phyloP scores from a whole-genome alignment of 192 early-diverging fungal species.

The Podila minutissima region DNA sequence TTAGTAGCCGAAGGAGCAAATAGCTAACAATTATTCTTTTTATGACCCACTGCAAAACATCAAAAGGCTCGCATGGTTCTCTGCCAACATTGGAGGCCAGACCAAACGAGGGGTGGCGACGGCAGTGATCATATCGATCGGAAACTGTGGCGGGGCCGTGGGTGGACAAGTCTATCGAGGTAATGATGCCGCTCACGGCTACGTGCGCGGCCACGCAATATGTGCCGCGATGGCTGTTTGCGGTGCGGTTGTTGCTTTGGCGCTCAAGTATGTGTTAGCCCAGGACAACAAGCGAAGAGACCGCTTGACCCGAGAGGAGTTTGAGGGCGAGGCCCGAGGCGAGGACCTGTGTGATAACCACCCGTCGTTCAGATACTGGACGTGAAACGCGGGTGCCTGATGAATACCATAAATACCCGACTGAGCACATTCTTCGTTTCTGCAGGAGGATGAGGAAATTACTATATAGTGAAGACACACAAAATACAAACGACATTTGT shows the following conservation, averaged over 20 bases:
- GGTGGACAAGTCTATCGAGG: conserved; percentile 73
- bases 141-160: no score
- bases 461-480: no score
- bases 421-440: no score
- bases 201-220: neutral
- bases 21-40: no score
- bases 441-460: no score
- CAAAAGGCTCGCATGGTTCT: conserved; percentile 52
- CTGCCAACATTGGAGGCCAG: conserved; percentile 67
- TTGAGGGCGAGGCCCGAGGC: conserved; percentile 20
- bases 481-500: no score
- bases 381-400: neutral
- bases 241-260: neutral
- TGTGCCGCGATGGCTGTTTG: neutral
- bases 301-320: conserved; percentile 11
- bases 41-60: no score
- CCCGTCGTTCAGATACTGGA: conserved; percentile 40
- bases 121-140: conserved; percentile 65
- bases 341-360: conserved; percentile 38
- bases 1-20: neutral
- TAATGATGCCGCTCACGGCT: conserved; percentile 37
- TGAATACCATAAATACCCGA: no score
- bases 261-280: neutral
- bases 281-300: conserved; percentile 30
- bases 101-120: conserved; percentile 68